Evolutionary conservation across 163 green algal species (phyloP), one percentile per base, ranked within the genome.

Genomic region (Chlamydomonas reinhardtii): DNA sequence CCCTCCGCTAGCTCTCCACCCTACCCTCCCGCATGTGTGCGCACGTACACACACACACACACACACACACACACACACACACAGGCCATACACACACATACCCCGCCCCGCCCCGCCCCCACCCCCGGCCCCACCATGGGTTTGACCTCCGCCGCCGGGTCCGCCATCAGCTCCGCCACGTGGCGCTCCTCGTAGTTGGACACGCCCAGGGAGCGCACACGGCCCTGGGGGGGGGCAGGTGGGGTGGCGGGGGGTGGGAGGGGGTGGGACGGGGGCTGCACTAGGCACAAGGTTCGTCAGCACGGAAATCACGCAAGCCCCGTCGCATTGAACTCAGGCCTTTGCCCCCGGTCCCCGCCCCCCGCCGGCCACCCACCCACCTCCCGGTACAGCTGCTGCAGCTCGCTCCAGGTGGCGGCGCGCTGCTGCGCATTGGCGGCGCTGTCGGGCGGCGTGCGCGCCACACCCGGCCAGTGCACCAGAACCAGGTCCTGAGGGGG

Each of bases 201-300:
- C 11, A 98, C 95, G 4, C 95, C 95, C 43, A 98, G 97, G 19
- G 95, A 92, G 20, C 90, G 87, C 61, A 94, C 92, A 19, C 82
- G 91, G 65, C 89, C 91, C 43, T 89, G 73, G 8, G 34, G 4
- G 34, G 17, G 54, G 69, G 39, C 39, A 48, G 80, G 54, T 0
- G 71, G 43, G 35, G 48, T 34, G 54, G 32, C 3, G 29, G 59
- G 34, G n/a, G 73, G 65, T 43, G 69, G 56, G 27, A 31, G 35
- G 31, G 34, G 56, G 71, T 32, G 24, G 39, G 39, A n/a, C n/a
- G n/a, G n/a, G n/a, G n/a, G n/a, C n/a, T n/a, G n/a, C n/a, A n/a
- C n/a, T n/a, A n/a, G n/a, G n/a, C n/a, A n/a, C n/a, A n/a, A n/a
- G n/a, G n/a, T n/a, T n/a, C n/a, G n/a, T n/a, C n/a, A n/a, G n/a